Base-by-base conservation (phyloP, 768 basidiomycete genomes). In the Amanita fuliginea region DNA sequence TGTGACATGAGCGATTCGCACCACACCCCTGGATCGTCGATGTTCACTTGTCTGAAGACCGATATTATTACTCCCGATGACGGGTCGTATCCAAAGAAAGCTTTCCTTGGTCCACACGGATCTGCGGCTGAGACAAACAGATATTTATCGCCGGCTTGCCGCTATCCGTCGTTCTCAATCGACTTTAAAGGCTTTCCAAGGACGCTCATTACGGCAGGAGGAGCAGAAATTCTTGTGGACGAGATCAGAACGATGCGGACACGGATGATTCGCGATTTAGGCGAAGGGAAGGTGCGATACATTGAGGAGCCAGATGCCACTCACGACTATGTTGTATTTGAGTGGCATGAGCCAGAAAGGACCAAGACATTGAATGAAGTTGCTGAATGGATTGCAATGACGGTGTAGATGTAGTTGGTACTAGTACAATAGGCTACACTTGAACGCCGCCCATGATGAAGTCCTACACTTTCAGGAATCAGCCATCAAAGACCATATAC, bases 141-240 rank as follows among this genome's bases (percentile, higher is more conserved):
- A n/a, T 77, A 74, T 47, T 64, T 80, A 22, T 78, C 76, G 0
- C 76, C 77, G 2, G 69, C 69, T 13, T 74, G 72, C 28, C 49
- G 61, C 32, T 54, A 64, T 35, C 59, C 62, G 2, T 49, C 56
- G 6, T 46, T 54, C 26, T 40, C 51, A 3, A 62, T 66, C 7
- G 55, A 58, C 43, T 80, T 78, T 59, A 63, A 55, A 13, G 70
- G 69, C 9, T 78, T 73, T 55, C 77, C 78, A 5, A 60, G 64
- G 14, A 77, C 75, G 0, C 74, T 74, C 57, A 66, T 80, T 19
- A 60, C 66, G 1, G 66, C 64, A 6, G 77, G 78, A 6, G 71
- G 68, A 4, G 70, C 69, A 3, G 77, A 80, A 57, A 54, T 68
- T 11, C 49, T 74, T 13, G 57, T 64, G 1, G 51, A 53, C 19